Evolutionary conservation across 2,329 filamentous ascomycete species (phyloP).

Genomic region (Sporothrix brasiliensis): DNA sequence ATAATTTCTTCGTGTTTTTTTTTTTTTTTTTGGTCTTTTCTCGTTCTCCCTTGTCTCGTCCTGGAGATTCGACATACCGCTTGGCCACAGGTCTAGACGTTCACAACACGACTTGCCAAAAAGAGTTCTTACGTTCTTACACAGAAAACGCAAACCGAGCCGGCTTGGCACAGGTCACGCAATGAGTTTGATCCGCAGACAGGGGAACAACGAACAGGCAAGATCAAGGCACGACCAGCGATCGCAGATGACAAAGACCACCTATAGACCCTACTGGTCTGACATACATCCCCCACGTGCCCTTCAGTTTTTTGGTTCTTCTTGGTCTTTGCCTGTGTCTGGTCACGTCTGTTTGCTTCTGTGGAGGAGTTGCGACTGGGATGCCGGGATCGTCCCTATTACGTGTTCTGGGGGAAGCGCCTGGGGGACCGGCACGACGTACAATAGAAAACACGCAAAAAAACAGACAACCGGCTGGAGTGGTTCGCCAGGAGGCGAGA

Average conservation of each 20-base stretch:
- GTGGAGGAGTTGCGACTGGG: slow-evolving; percentile 29
- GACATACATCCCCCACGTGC: slow-evolving; percentile 21
- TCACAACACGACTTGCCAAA: slow-evolving; percentile 15
- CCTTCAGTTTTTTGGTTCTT: not conserved
- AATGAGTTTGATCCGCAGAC: slow-evolving; percentile 22
- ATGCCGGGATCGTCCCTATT: slow-evolving; percentile 26
- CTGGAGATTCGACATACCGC: not conserved
- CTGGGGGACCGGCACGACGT: slow-evolving; percentile 4
- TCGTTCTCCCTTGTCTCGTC: no score
- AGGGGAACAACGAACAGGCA: not conserved
- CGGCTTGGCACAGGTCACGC: slow-evolving; percentile 23
- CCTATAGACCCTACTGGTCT: not conserved
- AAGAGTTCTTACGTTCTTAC: not conserved
- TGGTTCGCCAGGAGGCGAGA: slow-evolving; percentile 22
- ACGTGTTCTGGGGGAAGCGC: slow-evolving; percentile 23
- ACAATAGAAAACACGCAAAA: not conserved
- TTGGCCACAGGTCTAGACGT: not conserved
- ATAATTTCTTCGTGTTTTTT: no score
- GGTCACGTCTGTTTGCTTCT: not conserved
- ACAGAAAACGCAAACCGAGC: slow-evolving; percentile 18
- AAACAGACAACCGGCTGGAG: not conserved
- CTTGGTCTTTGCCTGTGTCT: not conserved
- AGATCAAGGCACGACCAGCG: slow-evolving; percentile 1
- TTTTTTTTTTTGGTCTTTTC: not conserved
- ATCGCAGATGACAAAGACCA: not conserved